Conservation (phyloP, 163 green algal genomes). For the Smithsoniella earleae region DNA sequence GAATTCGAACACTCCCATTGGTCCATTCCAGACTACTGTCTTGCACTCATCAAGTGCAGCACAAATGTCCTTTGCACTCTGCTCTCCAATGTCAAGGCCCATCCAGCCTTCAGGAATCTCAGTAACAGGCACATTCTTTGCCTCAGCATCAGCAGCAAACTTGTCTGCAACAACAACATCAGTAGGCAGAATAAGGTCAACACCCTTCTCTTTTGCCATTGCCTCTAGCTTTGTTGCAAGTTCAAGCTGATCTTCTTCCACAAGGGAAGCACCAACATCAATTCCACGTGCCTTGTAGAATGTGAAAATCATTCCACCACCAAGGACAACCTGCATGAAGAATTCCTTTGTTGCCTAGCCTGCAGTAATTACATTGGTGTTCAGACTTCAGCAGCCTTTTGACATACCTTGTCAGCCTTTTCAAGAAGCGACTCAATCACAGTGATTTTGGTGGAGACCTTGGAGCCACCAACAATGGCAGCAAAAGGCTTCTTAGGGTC, state of each 20-base stretch:
- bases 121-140: conserved; percentile 62
- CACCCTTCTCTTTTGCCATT: conserved; percentile 72
- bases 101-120: conserved; percentile 97
- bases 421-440: conserved; percentile 92
- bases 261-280: conserved; percentile 71
- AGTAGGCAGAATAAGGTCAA: conserved; percentile 89
- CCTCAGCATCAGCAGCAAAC: conserved; percentile 86
- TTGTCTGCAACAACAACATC: conserved; percentile 97
- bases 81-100: conserved; percentile 97
- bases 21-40: conserved; percentile 98
- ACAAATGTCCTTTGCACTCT: conserved; percentile 84
- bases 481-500: conserved; percentile 84
- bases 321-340: conserved; percentile 45
- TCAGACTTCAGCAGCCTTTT: no score
- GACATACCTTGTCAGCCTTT: conserved; percentile 92
- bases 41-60: conserved; percentile 60
- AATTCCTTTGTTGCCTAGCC: no score
- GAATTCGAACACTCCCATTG: conserved; percentile 98
- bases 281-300: conserved; percentile 95
- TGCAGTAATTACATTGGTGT: no score
- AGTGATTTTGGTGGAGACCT: conserved; percentile 96
- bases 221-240: conserved; percentile 74
- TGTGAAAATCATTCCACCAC: conserved; percentile 98
- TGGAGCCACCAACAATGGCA: conserved; percentile 88
- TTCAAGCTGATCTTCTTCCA: conserved; percentile 94